phyloP scores from a whole-genome alignment of 805 yeast genomes.

The Starmerella davenportii region DNA sequence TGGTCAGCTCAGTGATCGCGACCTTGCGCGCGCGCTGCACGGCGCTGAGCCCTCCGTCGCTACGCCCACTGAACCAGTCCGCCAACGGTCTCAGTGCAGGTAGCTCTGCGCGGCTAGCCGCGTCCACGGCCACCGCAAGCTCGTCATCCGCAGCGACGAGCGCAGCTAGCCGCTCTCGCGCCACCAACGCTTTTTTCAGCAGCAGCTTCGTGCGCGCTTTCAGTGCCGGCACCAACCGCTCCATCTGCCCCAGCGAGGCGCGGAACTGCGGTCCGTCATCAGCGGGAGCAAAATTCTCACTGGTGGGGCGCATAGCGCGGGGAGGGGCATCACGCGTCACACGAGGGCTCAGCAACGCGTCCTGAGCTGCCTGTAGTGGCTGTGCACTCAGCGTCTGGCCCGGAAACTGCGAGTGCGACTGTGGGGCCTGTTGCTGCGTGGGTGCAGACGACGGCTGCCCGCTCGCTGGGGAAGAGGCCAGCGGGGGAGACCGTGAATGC shows the following conservation, averaged over 20 bases:
- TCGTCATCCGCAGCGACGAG: conserved; percentile 22
- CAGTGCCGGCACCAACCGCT: conserved; percentile 22
- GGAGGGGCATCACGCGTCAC: neutral
- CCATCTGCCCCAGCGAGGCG: conserved; percentile 25
- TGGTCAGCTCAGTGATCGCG: conserved; percentile 19
- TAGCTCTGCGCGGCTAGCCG: conserved; percentile 20
- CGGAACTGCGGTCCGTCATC: conserved; percentile 31
- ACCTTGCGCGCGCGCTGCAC: conserved; percentile 16
- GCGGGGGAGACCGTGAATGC: no score
- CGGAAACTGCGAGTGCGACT: neutral
- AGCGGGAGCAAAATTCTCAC: conserved; percentile 21
- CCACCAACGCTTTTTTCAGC: conserved; percentile 22
- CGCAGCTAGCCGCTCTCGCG: conserved; percentile 21
- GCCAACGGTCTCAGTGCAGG: conserved; percentile 20
- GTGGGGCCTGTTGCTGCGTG: neutral
- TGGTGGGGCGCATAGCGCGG: conserved; percentile 18
- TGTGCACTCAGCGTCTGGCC: no score
- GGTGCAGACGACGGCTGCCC: neutral
- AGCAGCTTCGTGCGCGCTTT: conserved; percentile 24
- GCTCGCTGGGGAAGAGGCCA: neutral
- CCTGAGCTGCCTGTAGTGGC: no score
- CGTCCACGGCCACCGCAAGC: conserved; percentile 21
- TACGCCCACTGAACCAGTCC: conserved; percentile 17
- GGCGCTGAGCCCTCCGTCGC: conserved; percentile 17
- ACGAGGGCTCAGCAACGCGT: neutral